Percentiles rank a stretch among this genome's conserved stretches.
Evolutionary conservation across 164 flowering plant species (phyloP).

Genomic region (Chimonanthus praecox): DNA sequence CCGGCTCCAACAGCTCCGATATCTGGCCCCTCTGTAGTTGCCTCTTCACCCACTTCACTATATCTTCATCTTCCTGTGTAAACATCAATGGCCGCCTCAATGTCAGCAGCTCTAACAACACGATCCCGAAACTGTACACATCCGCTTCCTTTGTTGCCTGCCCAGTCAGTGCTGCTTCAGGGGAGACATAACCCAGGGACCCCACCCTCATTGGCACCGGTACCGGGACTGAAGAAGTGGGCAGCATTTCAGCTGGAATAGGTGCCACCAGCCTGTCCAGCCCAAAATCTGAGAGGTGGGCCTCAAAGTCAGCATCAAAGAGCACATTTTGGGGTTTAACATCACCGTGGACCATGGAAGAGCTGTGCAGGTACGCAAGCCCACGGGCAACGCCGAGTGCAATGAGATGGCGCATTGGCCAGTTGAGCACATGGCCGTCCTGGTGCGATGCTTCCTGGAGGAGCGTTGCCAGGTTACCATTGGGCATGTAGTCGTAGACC

Average conservation of each 20-base stretch:
- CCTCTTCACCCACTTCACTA: constrained; percentile 94
- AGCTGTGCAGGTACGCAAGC: constrained; percentile 56
- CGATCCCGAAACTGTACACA: constrained; percentile 86
- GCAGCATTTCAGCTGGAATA: constrained; percentile 26
- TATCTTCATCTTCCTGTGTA: constrained; percentile 68
- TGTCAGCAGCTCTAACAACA: constrained; percentile 73
- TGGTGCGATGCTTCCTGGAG: constrained; percentile 92
- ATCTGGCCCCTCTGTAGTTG: constrained; percentile 78
- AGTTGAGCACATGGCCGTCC: constrained; percentile 87
- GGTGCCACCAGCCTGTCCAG: constrained; percentile 42
- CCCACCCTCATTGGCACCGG: constrained; percentile 59
- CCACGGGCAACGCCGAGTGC: constrained; percentile 91
- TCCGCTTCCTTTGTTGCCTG: constrained; percentile 56
- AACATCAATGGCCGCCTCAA: constrained; percentile 81
- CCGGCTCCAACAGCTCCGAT: constrained; percentile 77
- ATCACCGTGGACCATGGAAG: constrained; percentile 63
- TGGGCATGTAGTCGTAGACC: constrained; percentile 94
- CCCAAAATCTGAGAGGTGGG: constrained; percentile 87
- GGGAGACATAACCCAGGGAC: constrained; percentile 69
- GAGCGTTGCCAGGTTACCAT: constrained; percentile 78
- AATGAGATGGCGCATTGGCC: constrained; percentile 98
- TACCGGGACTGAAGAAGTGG: constrained; percentile 9
- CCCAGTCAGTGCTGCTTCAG: constrained; percentile 57
- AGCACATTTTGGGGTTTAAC: constrained; percentile 76
- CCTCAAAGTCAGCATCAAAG: constrained; percentile 92